Percentiles rank a stretch among this genome's conserved stretches.
These are phyloP conservation scores for Aspergillus sergii DNA, from an alignment of 2,329 filamentous ascomycete species.

Conservation along the genomic window DNA sequence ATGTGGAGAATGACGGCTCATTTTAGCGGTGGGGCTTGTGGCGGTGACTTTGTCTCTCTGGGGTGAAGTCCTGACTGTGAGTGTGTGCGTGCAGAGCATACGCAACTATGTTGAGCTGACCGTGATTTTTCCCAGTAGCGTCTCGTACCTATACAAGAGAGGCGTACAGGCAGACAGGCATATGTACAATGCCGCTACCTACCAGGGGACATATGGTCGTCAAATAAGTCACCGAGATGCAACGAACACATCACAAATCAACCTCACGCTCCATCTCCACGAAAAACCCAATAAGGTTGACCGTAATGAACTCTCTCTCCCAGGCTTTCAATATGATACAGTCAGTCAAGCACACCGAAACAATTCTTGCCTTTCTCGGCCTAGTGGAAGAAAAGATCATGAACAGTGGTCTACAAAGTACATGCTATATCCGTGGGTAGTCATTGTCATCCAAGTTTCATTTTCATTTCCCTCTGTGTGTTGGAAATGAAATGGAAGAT, in stretches of 20 bases:
- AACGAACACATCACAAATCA: neutral
- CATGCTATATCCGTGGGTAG: neutral
- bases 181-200: neutral
- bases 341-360: neutral
- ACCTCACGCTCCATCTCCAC: neutral
- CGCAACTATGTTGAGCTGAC: neutral
- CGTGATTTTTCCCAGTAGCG: neutral
- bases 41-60: neutral
- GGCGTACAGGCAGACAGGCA: neutral
- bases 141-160: neutral
- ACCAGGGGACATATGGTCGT: neutral
- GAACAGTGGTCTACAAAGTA: neutral
- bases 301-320: neutral
- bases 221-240: neutral
- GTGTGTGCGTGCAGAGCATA: neutral
- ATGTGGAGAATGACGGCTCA: constrained; percentile 2
- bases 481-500: neutral
- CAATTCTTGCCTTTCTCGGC: neutral
- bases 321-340: neutral
- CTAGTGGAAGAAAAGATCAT: neutral
- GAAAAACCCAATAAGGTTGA: neutral
- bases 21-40: neutral
- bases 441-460: neutral
- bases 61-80: neutral
- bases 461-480: neutral